Evolutionary conservation across 306 rosid species (phyloP), one percentile per base, ranked within the genome.

Genomic region (Dalbergia cultrata): DNA sequence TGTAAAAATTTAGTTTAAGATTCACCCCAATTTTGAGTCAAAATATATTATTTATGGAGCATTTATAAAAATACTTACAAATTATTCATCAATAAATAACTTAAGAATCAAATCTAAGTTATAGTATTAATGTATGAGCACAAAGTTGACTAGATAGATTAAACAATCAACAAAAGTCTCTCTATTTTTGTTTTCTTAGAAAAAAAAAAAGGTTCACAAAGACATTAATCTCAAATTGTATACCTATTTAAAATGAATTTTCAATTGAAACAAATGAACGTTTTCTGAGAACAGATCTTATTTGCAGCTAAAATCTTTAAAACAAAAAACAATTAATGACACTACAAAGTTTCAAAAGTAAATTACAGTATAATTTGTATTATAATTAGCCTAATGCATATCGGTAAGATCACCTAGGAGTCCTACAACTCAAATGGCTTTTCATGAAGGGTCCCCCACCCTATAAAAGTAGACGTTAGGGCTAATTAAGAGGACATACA

Each of bases 401-500:
- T 41, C 1, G 9, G 9, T 17, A 39, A 41, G 72, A 43, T 43
- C 19, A 41, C 33, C 72, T 9, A 17, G 71, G 17, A 35, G 45
- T 34, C 22, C 7, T 65, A n/a, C 7, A 37, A 9, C 52, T 39
- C 33, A 41, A 34, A 52, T 16, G 52, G 14, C 14, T 7, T 72
- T 39, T 4, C 60, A 60, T 14, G 72, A 21, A 37, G 56, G 62
- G 49, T 5, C 10, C 45, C 72, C 78, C 65, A 70, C 78, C 72
- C 83, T 79, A 79, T 10, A 41, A 41, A 61, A 34, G 72, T 72
- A 71, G 77, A 12, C 31, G 45, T 61, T 79, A 71, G 78, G 83
- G 57, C 43, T 79, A 79, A 79, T 70, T 70, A 70, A 79, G 78
- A 79, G 73, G 74, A 14, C 17, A 26, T 26, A 26, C 31, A 41